These are phyloP conservation scores for Rosa persica DNA, from an alignment of 306 rosid genomes.

Conservation along the genomic window DNA sequence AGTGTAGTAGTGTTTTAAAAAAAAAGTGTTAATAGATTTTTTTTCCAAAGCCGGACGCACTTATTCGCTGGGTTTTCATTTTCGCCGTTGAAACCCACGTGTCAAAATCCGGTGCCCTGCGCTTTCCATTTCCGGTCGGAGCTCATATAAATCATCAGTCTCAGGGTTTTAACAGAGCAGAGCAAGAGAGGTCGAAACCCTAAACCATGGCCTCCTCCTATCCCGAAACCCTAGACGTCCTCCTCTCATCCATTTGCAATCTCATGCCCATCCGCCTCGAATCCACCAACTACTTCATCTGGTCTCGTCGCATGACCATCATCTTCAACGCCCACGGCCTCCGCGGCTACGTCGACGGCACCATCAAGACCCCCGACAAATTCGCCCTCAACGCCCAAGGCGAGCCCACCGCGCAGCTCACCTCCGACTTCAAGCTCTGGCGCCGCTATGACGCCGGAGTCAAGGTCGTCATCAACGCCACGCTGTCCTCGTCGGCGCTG, in stretches of 20 bases:
- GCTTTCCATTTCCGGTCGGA: too few species aligned
- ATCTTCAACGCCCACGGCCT: not conserved
- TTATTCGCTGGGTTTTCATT: too few species aligned
- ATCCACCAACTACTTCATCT: not conserved
- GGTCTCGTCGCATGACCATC: not conserved
- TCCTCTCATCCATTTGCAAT: not conserved
- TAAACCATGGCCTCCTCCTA: not conserved
- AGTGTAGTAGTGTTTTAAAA: too few species aligned
- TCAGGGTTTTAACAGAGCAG: not conserved
- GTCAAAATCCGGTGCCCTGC: too few species aligned
- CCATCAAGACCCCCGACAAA: not conserved
- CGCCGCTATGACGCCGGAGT: not conserved
- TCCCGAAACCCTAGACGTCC: not conserved
- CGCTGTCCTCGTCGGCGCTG: not conserved
- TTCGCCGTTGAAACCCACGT: too few species aligned
- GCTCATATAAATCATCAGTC: too few species aligned
- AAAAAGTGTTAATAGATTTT: too few species aligned
- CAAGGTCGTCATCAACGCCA: not conserved
- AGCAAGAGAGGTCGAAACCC: not conserved
- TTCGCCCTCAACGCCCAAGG: not conserved
- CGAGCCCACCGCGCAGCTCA: not conserved
- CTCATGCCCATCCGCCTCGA: not conserved
- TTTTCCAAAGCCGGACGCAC: too few species aligned
- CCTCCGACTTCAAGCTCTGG: not conserved
- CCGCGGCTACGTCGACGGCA: constrained; percentile 1